These are phyloP conservation scores for Amaranthus hypochondriacus DNA, from an alignment of 148 eudicot species.

Conservation along the genomic window DNA sequence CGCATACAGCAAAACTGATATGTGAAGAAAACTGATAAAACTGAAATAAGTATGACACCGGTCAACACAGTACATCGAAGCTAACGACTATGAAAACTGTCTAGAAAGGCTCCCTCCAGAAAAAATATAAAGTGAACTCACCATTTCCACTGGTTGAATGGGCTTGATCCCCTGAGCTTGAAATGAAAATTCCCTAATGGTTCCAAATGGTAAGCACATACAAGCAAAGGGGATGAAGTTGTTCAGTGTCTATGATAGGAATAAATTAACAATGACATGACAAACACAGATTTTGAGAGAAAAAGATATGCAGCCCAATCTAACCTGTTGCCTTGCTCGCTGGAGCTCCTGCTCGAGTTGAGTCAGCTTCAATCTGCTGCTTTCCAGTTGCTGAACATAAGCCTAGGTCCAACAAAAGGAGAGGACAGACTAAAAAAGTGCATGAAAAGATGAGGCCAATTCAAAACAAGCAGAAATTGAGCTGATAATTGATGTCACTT, in stretches of 20 bases:
- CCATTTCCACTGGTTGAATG: slow-evolving; percentile 51
- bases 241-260: slow-evolving; percentile 3
- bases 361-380: slow-evolving; percentile 50
- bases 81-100: no score
- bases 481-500: background rate
- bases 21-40: no score
- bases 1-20: no score
- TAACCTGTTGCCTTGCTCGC: slow-evolving; percentile 55
- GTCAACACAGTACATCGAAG: no score
- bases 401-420: slow-evolving; percentile 28
- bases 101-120: no score
- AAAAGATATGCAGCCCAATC: slow-evolving; percentile 2
- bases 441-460: slow-evolving; percentile 3
- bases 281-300: background rate
- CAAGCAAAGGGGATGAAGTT: background rate
- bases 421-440: background rate
- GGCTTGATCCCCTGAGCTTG: slow-evolving; percentile 49
- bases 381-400: slow-evolving; percentile 51
- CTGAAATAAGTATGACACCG: no score
- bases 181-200: slow-evolving; percentile 45
- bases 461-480: background rate
- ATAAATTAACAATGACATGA: background rate
- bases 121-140: slow-evolving; percentile 14
- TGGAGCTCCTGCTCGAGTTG: slow-evolving; percentile 58
- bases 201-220: background rate